Conservation (phyloP, 164 flowering plant genomes). For the Umbellularia californica region DNA sequence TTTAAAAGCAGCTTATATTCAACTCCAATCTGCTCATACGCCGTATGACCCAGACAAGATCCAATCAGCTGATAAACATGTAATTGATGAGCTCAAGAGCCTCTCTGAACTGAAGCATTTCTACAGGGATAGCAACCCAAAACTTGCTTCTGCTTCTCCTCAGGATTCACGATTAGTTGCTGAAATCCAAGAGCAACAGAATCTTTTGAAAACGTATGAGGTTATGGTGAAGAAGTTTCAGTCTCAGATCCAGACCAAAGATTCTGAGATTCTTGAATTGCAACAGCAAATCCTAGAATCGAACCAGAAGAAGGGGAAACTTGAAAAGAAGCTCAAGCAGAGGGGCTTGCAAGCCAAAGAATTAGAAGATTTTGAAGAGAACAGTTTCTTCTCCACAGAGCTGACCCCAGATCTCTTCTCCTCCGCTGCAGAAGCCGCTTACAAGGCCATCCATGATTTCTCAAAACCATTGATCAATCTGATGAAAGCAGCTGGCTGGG, state of each 20-base stretch:
- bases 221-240: conserved; percentile 99
- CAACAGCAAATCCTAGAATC: conserved; percentile 82
- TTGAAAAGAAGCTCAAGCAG: conserved; percentile 85
- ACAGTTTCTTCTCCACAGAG: conserved; percentile 51
- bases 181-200: conserved; percentile 91
- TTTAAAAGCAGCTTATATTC: conserved; percentile 82
- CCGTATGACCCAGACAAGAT: conserved; percentile 96
- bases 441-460: conserved; percentile 80
- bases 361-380: conserved; percentile 49
- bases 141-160: conserved; percentile 62
- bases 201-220: conserved; percentile 81
- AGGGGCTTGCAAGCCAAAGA: conserved; percentile 71
- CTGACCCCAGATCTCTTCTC: conserved; percentile 68
- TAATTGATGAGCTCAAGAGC: conserved; percentile 75
- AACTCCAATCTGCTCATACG: conserved; percentile 93
- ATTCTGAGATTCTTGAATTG: conserved; percentile 73
- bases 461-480: conserved; percentile 93
- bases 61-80: conserved; percentile 85
- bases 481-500: conserved; percentile 99
- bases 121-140: conserved; percentile 81
- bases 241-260: conserved; percentile 87
- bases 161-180: conserved; percentile 89
- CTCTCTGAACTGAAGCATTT: conserved; percentile 88
- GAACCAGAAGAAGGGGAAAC: conserved; percentile 51
- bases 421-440: conserved; percentile 68